A percentile compares a stretch with the other conserved stretches of the same genome.
Evolutionary conservation across 2,329 filamentous ascomycete genomes (phyloP).

Genomic region (Venturia carpophila): DNA sequence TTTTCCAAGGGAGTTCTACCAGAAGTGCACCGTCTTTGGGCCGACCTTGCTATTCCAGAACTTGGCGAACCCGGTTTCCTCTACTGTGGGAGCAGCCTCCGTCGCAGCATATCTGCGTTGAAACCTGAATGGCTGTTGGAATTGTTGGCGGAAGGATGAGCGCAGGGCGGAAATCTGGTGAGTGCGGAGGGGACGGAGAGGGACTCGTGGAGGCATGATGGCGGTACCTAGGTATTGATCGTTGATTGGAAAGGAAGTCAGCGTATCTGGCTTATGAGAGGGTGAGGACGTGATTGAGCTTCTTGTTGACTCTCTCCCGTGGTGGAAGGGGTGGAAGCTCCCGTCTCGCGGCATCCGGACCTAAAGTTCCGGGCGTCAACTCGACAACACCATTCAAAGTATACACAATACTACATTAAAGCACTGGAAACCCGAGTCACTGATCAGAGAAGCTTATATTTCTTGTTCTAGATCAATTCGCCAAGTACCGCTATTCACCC

Average conservation of each 20-base stretch:
- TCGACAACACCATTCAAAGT: neutral
- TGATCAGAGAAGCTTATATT: neutral
- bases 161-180: slow-evolving; percentile 12
- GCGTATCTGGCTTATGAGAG: neutral
- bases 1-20: slow-evolving; percentile 47
- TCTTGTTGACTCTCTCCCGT: neutral
- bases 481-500: neutral
- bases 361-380: neutral
- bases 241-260: neutral
- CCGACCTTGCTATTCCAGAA: slow-evolving; percentile 41
- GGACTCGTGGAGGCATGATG: slow-evolving; percentile 10
- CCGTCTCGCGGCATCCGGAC: neutral
- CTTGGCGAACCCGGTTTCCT: slow-evolving; percentile 11
- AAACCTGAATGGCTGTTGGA: slow-evolving; percentile 8
- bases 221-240: neutral
- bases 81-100: neutral
- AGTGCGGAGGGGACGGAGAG: slow-evolving; percentile 7
- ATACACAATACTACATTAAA: neutral
- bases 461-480: neutral
- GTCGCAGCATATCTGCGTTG: slow-evolving; percentile 11
- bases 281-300: neutral
- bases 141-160: slow-evolving; percentile 16
- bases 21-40: slow-evolving; percentile 87
- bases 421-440: neutral
- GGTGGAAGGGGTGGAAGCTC: neutral